These are phyloP conservation scores for Trichoderma sp. DNA, from an alignment of 2,329 filamentous ascomycete species.

Conservation along the genomic window DNA sequence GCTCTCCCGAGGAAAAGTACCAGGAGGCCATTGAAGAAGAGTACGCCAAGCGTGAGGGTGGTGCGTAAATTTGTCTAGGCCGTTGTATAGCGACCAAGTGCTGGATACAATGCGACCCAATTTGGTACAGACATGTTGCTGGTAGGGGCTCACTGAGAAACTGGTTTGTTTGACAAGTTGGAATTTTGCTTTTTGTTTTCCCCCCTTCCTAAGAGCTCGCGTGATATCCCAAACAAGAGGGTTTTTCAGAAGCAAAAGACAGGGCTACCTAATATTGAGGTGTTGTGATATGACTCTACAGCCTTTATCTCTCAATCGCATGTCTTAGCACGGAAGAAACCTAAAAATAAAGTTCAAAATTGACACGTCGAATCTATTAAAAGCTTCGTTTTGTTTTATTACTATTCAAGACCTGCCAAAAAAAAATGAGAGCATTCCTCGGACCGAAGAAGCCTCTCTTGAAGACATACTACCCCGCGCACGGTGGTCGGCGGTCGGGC, in stretches of 20 bases:
- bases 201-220: not conserved
- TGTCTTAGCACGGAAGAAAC: not conserved
- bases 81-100: not conserved
- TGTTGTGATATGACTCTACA: not conserved
- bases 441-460: not conserved
- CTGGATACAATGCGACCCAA: not conserved
- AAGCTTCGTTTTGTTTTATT: not conserved
- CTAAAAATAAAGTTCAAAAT: constrained; percentile 2
- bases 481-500: not conserved
- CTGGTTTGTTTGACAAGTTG: not conserved
- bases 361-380: constrained; percentile 4
- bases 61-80: constrained; percentile 48
- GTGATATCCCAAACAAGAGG: not conserved
- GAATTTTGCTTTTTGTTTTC: not conserved
- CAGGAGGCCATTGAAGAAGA: constrained; percentile 64
- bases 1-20: constrained; percentile 58
- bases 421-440: not conserved
- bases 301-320: not conserved
- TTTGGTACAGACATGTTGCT: not conserved
- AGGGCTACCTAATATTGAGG: not conserved
- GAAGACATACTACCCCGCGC: not conserved
- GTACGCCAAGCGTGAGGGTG: constrained; percentile 64
- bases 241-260: not conserved
- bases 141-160: not conserved
- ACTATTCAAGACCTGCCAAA: not conserved